A percentile compares a stretch with the other conserved stretches of the same genome.
phyloP scores from a whole-genome alignment of 805 yeast species.

The Suhomyces xylopsoci region DNA sequence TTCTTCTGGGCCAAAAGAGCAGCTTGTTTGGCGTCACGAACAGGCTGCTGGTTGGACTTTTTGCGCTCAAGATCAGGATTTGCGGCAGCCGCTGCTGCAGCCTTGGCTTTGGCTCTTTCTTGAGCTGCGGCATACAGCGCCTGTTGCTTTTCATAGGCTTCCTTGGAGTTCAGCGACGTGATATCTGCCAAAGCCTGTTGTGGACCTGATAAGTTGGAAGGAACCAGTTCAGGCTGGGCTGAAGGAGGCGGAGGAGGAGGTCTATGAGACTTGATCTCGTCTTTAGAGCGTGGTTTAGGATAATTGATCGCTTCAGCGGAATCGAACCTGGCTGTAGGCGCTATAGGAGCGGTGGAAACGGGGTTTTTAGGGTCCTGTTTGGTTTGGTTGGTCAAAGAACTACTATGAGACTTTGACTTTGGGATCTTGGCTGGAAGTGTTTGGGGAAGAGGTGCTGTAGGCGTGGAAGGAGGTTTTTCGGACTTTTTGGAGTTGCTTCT shows the following conservation, averaged over 20 bases:
- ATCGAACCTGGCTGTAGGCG: slow-evolving; percentile 28
- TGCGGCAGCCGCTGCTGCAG: slow-evolving; percentile 2
- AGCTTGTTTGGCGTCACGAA: slow-evolving; percentile 50
- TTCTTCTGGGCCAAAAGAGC: slow-evolving; percentile 60
- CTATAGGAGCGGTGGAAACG: slow-evolving; percentile 39
- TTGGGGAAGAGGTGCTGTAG: slow-evolving; percentile 16
- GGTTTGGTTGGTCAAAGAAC: slow-evolving; percentile 31
- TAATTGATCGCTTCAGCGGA: slow-evolving; percentile 6
- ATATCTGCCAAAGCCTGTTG: slow-evolving; percentile 18
- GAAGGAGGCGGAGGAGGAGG: slow-evolving; percentile 45
- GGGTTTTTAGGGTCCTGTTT: slow-evolving; percentile 19
- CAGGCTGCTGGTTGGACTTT: slow-evolving; percentile 33
- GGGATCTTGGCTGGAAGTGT: slow-evolving; percentile 25
- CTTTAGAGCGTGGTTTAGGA: slow-evolving; percentile 19
- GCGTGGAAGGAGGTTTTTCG: slow-evolving; percentile 9
- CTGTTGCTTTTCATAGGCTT: slow-evolving; percentile 10
- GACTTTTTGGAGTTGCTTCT: slow-evolving; percentile 22
- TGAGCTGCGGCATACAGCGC: slow-evolving; percentile 8
- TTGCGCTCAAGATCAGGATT: slow-evolving; percentile 5
- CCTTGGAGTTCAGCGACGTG: slow-evolving; percentile 8
- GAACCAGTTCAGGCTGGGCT: slow-evolving; percentile 21
- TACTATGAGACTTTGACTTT: slow-evolving; percentile 41
- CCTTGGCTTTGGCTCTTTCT: slow-evolving; percentile 7
- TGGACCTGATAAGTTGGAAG: slow-evolving; percentile 30
- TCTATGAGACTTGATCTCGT: slow-evolving; percentile 32